A percentile compares a stretch with the other conserved stretches of the same genome.
These are phyloP conservation scores for Verticillium alfalfae DNA, from an alignment of 2,329 filamentous ascomycete species.

Conservation along the genomic window DNA sequence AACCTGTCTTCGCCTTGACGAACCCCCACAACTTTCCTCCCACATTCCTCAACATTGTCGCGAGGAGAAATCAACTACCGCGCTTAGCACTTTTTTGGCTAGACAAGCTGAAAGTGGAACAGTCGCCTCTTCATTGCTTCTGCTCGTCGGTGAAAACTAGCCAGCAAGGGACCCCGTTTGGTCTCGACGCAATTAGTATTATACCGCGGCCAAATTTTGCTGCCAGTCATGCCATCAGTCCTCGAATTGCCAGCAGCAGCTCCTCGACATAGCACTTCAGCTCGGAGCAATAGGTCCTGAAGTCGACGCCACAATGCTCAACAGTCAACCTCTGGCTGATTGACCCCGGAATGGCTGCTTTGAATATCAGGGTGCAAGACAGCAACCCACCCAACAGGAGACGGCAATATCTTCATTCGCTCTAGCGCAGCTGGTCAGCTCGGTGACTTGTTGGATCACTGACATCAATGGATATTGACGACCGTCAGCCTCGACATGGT, in stretches of 20 bases:
- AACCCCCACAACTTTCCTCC: neutral
- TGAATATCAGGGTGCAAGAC: no score
- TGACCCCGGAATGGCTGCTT: neutral
- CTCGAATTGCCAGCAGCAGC: neutral
- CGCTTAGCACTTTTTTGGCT: neutral
- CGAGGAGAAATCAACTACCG: neutral
- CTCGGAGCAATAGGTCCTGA: neutral
- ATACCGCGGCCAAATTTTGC: neutral
- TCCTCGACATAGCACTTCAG: neutral
- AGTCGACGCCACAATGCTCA: neutral
- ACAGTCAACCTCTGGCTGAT: neutral
- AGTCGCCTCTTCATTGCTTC: neutral
- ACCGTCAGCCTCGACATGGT: no score
- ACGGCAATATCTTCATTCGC: no score
- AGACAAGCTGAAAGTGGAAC: neutral
- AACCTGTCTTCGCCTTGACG: neutral
- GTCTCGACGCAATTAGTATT: neutral
- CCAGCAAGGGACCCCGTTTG: neutral
- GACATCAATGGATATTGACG: no score
- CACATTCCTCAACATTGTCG: neutral
- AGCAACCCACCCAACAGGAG: no score
- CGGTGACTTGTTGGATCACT: no score
- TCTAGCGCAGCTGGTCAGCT: neutral
- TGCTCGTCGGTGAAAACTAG: neutral
- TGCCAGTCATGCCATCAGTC: neutral